Percentiles rank a stretch among this genome's conserved stretches.
These are phyloP conservation scores for Myotisia sp. DNA, from an alignment of 2,329 filamentous ascomycete species.

Conservation along the genomic window DNA sequence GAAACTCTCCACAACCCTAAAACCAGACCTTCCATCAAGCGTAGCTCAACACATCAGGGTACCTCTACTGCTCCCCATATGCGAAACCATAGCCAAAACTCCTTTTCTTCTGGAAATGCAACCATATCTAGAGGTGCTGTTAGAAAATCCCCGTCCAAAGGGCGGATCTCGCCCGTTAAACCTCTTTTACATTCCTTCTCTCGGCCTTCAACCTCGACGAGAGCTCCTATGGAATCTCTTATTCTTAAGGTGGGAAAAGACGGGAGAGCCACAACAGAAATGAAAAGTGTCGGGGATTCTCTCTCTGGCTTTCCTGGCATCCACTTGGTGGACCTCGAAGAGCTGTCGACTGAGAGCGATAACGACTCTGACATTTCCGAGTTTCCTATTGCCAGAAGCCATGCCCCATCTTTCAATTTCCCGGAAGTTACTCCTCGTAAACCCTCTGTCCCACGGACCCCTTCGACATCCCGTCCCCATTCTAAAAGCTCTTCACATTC, in stretches of 20 bases:
- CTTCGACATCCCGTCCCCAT: slow-evolving; percentile 25
- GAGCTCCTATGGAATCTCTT: slow-evolving; percentile 28
- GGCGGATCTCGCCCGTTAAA: slow-evolving; percentile 30
- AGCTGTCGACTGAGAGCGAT: slow-evolving; percentile 31
- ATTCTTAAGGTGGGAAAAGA: slow-evolving; percentile 36
- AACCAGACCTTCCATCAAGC: slow-evolving; percentile 24
- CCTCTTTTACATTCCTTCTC: slow-evolving; percentile 20
- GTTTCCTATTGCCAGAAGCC: slow-evolving; percentile 24
- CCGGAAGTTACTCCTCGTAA: slow-evolving; percentile 19
- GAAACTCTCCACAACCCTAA: slow-evolving; percentile 13
- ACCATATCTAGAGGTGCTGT: slow-evolving; percentile 22
- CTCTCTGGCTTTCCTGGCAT: slow-evolving; percentile 13
- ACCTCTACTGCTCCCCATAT: slow-evolving; percentile 15
- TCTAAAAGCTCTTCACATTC: slow-evolving; percentile 32
- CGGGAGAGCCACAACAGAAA: slow-evolving; percentile 35
- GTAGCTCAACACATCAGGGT: slow-evolving; percentile 29
- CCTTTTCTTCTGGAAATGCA: slow-evolving; percentile 11
- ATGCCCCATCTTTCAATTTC: slow-evolving; percentile 27
- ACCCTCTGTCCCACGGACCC: slow-evolving; percentile 20
- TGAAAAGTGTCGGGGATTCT: slow-evolving; percentile 23
- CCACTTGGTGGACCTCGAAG: slow-evolving; percentile 29
- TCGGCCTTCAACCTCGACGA: slow-evolving; percentile 22
- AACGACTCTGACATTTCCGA: slow-evolving; percentile 28
- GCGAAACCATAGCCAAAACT: slow-evolving; percentile 19
- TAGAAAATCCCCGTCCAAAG: slow-evolving; percentile 30